Percentiles rank a stretch among this genome's conserved stretches.
Evolutionary conservation across 2,329 filamentous ascomycete genomes (phyloP).

Genomic region (Didymella glomerata): DNA sequence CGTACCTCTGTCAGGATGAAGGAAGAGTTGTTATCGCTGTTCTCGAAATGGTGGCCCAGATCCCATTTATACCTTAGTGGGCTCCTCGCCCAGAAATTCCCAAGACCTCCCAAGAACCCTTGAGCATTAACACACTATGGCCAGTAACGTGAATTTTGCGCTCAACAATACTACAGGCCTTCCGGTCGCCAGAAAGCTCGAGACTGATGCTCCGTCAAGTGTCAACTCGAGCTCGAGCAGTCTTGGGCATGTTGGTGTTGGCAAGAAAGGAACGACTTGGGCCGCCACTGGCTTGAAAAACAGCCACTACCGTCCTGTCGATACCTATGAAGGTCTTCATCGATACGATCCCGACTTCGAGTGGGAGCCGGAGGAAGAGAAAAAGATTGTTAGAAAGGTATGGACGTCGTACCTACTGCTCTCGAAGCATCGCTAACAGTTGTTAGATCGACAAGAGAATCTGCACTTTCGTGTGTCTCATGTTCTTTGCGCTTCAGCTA

Average conservation of each 20-base stretch:
- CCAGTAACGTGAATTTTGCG: conserved; percentile 13
- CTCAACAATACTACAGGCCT: conserved; percentile 12
- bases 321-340: conserved; percentile 66
- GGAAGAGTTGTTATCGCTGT: conserved; percentile 6
- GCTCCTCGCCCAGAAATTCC: conserved; percentile 14
- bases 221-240: conserved; percentile 31
- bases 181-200: conserved; percentile 30
- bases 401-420: neutral
- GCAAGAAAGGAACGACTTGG: conserved; percentile 45
- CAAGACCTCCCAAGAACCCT: conserved; percentile 17
- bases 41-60: conserved; percentile 8
- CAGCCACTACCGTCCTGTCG: conserved; percentile 60
- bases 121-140: conserved; percentile 10
- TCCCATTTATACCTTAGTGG: conserved; percentile 16
- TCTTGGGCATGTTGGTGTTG: conserved; percentile 18
- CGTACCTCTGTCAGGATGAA: conserved; percentile 8
- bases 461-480: conserved; percentile 61
- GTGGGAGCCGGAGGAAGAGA: conserved; percentile 67
- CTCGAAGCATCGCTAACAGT: conserved; percentile 1
- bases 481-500: conserved; percentile 57
- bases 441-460: conserved; percentile 61
- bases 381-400: conserved; percentile 63
- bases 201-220: conserved; percentile 30
- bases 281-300: conserved; percentile 46
- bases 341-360: conserved; percentile 65